Evolutionary conservation across 2,329 filamentous ascomycete species (phyloP).

Genomic region (Stemphylium vesicarium): DNA sequence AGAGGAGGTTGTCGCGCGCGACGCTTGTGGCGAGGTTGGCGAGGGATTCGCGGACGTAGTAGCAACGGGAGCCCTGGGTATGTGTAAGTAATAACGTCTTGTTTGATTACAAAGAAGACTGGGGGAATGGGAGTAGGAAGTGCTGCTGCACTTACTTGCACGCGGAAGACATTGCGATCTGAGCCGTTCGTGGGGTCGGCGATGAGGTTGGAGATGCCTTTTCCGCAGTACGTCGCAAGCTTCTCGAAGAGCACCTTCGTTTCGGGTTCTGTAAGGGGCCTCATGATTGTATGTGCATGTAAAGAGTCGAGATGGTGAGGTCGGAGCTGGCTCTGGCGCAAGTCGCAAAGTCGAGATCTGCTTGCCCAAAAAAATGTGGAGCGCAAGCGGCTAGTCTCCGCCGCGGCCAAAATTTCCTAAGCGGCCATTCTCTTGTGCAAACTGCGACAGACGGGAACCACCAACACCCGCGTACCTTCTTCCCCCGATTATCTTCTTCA

Average conservation of each 20-base stretch:
- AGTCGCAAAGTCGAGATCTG: slow-evolving; percentile 19
- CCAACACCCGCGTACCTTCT: not conserved
- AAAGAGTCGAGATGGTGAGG: slow-evolving; percentile 2
- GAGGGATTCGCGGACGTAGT: slow-evolving; percentile 88
- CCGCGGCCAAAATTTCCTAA: slow-evolving; percentile 34
- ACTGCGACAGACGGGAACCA: not conserved
- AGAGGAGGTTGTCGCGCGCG: slow-evolving; percentile 79
- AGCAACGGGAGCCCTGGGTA: slow-evolving; percentile 76
- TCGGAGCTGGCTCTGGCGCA: slow-evolving; percentile 23
- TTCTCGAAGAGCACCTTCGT: slow-evolving; percentile 86
- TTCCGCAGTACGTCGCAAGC: slow-evolving; percentile 90
- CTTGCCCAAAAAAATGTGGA: slow-evolving; percentile 18
- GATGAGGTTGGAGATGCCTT: slow-evolving; percentile 79
- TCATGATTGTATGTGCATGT: slow-evolving; percentile 62
- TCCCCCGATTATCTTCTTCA: not conserved
- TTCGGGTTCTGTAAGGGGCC: slow-evolving; percentile 79
- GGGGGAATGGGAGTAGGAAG: not conserved
- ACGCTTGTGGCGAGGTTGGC: slow-evolving; percentile 91
- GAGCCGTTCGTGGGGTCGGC: slow-evolving; percentile 37
- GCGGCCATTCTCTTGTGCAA: slow-evolving; percentile 3
- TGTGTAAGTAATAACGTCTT: slow-evolving; percentile 9
- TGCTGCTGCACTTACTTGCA: slow-evolving; percentile 47
- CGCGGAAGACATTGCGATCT: slow-evolving; percentile 57
- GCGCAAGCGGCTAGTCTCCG: slow-evolving; percentile 19
- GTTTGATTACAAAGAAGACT: not conserved